A percentile compares a stretch with the other conserved stretches of the same genome.
These are phyloP conservation scores for Carallia brachiata DNA, from an alignment of 345 rosid genomes.

Conservation along the genomic window DNA sequence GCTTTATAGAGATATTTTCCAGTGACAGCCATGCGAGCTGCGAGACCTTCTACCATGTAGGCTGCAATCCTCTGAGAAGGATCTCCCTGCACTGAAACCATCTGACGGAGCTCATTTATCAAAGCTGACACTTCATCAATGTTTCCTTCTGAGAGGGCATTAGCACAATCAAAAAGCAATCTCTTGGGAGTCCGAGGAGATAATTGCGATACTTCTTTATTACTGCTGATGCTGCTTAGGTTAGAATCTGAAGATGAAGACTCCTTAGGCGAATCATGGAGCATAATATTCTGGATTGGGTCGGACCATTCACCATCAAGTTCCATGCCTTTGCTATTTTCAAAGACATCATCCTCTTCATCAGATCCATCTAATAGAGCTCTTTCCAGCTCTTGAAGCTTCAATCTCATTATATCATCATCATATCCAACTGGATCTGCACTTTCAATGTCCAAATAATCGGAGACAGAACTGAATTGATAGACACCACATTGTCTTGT, in stretches of 20 bases:
- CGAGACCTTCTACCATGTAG: conserved; percentile 98
- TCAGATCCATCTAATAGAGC: conserved; percentile 57
- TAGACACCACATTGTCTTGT: conserved; percentile 26
- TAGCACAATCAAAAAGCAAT: conserved; percentile 76
- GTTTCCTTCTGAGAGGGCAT: conserved; percentile 62
- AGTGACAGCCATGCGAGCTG: conserved; percentile 89
- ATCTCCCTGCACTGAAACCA: conserved; percentile 90
- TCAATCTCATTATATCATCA: conserved; percentile 60
- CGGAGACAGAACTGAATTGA: conserved; percentile 39
- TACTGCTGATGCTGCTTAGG: conserved; percentile 57
- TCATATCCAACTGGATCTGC: conserved; percentile 53
- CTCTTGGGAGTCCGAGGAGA: conserved; percentile 57
- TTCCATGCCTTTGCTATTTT: conserved; percentile 61
- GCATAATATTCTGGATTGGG: conserved; percentile 37
- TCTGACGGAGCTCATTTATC: conserved; percentile 68
- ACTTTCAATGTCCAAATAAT: conserved; percentile 44
- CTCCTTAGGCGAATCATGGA: conserved; percentile 80
- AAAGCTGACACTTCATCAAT: conserved; percentile 57
- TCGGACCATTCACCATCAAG: conserved; percentile 82
- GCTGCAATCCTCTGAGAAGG: conserved; percentile 94
- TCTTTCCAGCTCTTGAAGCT: conserved; percentile 87
- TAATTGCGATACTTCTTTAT: conserved; percentile 60
- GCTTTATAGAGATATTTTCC: conserved; percentile 84
- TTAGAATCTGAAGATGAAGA: conserved; percentile 75
- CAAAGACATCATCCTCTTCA: conserved; percentile 44